Conservation (phyloP, 1,139 yeast genomes). For the Yamadazyma triangularis region DNA sequence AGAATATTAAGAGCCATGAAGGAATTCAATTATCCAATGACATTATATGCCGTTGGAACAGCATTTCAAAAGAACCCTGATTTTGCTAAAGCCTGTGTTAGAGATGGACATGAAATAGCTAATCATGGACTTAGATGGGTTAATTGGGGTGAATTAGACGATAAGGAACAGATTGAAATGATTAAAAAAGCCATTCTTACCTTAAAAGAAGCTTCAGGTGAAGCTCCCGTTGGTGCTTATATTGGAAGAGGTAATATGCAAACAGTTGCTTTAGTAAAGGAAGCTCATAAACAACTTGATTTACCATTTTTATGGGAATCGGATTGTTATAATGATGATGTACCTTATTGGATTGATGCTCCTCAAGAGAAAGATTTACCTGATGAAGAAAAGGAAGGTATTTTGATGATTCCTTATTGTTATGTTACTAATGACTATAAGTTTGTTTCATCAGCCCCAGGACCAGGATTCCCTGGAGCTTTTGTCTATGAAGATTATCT, state of each 20-base stretch:
- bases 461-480: slow-evolving; percentile 18
- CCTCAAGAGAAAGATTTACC: slow-evolving; percentile 16
- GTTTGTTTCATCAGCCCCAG: slow-evolving; percentile 17
- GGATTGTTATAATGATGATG: slow-evolving; percentile 30
- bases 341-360: slow-evolving; percentile 28
- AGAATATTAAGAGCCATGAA: slow-evolving; percentile 12
- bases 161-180: slow-evolving; percentile 25
- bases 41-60: slow-evolving; percentile 12
- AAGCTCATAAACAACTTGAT: slow-evolving; percentile 24
- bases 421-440: slow-evolving; percentile 29
- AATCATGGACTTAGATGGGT: slow-evolving; percentile 13
- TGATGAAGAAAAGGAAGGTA: slow-evolving; percentile 19
- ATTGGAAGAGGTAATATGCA: slow-evolving; percentile 26
- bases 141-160: slow-evolving; percentile 14
- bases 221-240: slow-evolving; percentile 29
- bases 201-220: slow-evolving; percentile 22
- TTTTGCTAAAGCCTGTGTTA: slow-evolving; percentile 13
- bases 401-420: slow-evolving; percentile 30
- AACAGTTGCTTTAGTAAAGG: slow-evolving; percentile 24
- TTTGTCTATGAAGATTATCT: slow-evolving; percentile 14
- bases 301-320: slow-evolving; percentile 26
- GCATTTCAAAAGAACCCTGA: slow-evolving; percentile 11
- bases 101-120: slow-evolving; percentile 14
- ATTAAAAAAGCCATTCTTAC: slow-evolving; percentile 21
- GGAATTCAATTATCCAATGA: slow-evolving; percentile 11